Base-by-base conservation (phyloP, 345 rosid species). In the Conringia planisiliqua region DNA sequence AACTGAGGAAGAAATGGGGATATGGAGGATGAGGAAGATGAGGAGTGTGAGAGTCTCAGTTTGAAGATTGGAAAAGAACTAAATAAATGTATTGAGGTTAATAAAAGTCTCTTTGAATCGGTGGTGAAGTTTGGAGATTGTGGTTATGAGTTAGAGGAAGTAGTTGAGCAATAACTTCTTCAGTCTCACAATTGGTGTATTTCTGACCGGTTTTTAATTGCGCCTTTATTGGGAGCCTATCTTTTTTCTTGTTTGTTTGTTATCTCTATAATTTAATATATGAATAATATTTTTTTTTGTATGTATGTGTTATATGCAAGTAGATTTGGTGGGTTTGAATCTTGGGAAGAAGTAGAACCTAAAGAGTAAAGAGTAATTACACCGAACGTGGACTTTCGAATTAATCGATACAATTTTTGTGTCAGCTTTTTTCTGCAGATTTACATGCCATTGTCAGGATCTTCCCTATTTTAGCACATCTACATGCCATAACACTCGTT, bases 71-170 rank as follows among this genome's bases (percentile, higher is more conserved):
- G 22, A 69, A 8, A 13, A 14, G 22, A 47, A 30, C 5, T 29
- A 66, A 68, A 75, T n/a, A 55, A 42, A 62, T 52, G 35, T 42
- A n/a, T 32, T 11, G 60, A 63, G 71, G 62, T 71, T 52, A 64
- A 63, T 70, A 77, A 70, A 71, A 55, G 62, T 46, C 67, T 77
- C 2, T 4, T n/a, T 39, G 68, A 2, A 65, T 77, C 65, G 75
- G 70, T 62, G 80, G 66, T 70, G 44, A 70, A 77, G 80, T 57
- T 56, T 64, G 68, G 56, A 59, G 80, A 70, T 70, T 77, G 76
- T 72, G 32, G 81, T 77, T 71, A 77, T 71, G 76, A 66, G 81
- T 77, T 77, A 32, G 81, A 71, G 55, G 69, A 78, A 71, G 81
- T 78, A 0, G 81, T 78, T 78, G 81, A 78, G 81, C 77, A 71